These are phyloP conservation scores for Aureobasidium sp. DNA, from an alignment of 2,329 filamentous ascomycete species.

Conservation along the genomic window DNA sequence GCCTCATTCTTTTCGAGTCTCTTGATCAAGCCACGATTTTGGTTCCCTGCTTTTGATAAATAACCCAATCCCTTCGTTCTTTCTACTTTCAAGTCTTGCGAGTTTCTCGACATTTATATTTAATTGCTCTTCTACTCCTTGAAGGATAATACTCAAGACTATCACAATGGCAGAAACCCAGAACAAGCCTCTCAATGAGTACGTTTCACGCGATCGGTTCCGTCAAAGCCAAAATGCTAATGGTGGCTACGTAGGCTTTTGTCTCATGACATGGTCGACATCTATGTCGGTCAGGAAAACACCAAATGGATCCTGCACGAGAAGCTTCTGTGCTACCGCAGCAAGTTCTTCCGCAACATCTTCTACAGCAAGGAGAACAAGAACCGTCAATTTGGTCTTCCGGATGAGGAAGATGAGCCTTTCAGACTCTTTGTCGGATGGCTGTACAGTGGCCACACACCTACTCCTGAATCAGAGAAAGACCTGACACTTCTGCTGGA, in stretches of 20 bases:
- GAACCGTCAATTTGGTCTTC: constrained; percentile 38
- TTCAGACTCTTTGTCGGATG: constrained; percentile 47
- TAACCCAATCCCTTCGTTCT: background rate
- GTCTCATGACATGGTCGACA: constrained; percentile 46
- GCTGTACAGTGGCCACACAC: constrained; percentile 45
- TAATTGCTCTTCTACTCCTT: background rate
- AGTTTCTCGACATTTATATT: background rate
- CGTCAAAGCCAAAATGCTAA: background rate
- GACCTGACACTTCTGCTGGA: constrained; percentile 45
- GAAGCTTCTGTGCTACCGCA: constrained; percentile 48
- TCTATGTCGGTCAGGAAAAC: constrained; percentile 47
- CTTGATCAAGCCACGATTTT: constrained; percentile 6
- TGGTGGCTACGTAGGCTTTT: constrained; percentile 39
- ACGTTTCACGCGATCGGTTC: constrained; percentile 15
- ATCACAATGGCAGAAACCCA: constrained; percentile 17
- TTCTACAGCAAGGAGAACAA: constrained; percentile 37
- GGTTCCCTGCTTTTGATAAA: background rate
- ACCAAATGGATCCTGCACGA: constrained; percentile 50
- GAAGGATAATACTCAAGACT: background rate
- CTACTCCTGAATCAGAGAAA: constrained; percentile 40
- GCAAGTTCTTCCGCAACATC: constrained; percentile 45
- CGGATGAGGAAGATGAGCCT: constrained; percentile 44
- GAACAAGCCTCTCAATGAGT: constrained; percentile 38
- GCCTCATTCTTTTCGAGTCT: background rate
- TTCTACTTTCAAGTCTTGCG: background rate